Conservation (phyloP, 2,329 filamentous ascomycete species). For the Aspergillus sp. region DNA sequence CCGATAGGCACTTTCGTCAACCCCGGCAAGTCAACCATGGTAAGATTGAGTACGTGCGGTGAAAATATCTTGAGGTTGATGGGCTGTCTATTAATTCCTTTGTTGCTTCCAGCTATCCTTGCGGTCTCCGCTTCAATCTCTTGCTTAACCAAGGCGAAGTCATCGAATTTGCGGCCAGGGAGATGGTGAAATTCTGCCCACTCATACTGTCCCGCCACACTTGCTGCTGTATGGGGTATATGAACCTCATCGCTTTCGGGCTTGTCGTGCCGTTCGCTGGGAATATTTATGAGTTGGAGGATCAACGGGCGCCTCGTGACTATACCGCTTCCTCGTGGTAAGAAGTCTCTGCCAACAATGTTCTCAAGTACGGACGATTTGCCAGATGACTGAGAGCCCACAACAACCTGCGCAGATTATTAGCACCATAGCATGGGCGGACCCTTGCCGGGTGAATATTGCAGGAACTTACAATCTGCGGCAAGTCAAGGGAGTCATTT, state of each 20-base stretch:
- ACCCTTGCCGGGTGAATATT: background rate
- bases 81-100: constrained; percentile 94
- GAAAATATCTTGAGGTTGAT: constrained; percentile 99
- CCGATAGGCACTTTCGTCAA: constrained; percentile 98
- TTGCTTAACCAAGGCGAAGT: constrained; percentile 89
- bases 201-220: constrained; percentile 65
- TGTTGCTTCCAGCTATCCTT: constrained; percentile 93
- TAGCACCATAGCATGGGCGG: constrained; percentile 3
- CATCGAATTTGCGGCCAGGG: constrained; percentile 81
- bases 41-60: constrained; percentile 92
- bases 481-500: constrained; percentile 94
- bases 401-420: constrained; percentile 71
- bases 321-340: constrained; percentile 94
- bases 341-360: constrained; percentile 95
- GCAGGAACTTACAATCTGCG: constrained; percentile 81
- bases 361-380: constrained; percentile 99
- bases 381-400: constrained; percentile 95
- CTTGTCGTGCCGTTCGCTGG: constrained; percentile 69
- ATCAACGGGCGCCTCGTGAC: constrained; percentile 93
- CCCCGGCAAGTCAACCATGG: constrained; percentile 91
- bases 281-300: constrained; percentile 96
- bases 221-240: constrained; percentile 75
- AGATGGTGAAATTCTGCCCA: constrained; percentile 98
- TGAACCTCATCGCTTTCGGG: constrained; percentile 65
- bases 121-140: constrained; percentile 98